phyloP scores from a whole-genome alignment of 208 protist genomes.

The Trypanosoma melophagium region DNA sequence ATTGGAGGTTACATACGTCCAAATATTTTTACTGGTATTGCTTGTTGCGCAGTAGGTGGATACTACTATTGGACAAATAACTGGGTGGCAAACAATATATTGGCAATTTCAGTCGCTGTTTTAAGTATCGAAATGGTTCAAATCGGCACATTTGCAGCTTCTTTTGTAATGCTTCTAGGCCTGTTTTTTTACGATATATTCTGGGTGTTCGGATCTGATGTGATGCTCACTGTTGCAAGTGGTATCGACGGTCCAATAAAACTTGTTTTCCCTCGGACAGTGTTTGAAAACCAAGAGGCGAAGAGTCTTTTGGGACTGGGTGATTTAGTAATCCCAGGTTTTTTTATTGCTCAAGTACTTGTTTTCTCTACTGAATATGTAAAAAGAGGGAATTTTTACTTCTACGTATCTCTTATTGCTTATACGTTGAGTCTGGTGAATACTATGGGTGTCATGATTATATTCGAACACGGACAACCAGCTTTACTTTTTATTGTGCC shows the following conservation, averaged over 20 bases:
- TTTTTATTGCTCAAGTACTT: conserved; percentile 94
- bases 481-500: conserved; percentile 92
- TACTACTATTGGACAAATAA: conserved; percentile 78
- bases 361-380: conserved; percentile 85
- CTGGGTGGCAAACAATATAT: conserved; percentile 94
- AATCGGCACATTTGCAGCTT: conserved; percentile 58
- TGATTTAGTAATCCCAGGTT: conserved; percentile 96
- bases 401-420: conserved; percentile 70
- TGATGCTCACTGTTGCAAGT: conserved; percentile 95
- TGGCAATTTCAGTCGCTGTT: conserved; percentile 92
- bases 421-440: conserved; percentile 91
- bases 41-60: conserved; percentile 52
- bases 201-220: conserved; percentile 97
- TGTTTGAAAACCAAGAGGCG: conserved; percentile 64
- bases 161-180: conserved; percentile 78
- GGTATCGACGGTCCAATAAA: conserved; percentile 96
- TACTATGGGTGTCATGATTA: conserved; percentile 95
- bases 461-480: conserved; percentile 93
- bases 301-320: conserved; percentile 95
- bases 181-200: conserved; percentile 98
- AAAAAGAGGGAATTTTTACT: conserved; percentile 85
- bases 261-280: conserved; percentile 90
- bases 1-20: conserved; percentile 53
- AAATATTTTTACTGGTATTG: conserved; percentile 63
- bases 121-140: conserved; percentile 55